Conservation (phyloP, 1,139 yeast genomes). For the Protomyces arabidopsidicola region DNA sequence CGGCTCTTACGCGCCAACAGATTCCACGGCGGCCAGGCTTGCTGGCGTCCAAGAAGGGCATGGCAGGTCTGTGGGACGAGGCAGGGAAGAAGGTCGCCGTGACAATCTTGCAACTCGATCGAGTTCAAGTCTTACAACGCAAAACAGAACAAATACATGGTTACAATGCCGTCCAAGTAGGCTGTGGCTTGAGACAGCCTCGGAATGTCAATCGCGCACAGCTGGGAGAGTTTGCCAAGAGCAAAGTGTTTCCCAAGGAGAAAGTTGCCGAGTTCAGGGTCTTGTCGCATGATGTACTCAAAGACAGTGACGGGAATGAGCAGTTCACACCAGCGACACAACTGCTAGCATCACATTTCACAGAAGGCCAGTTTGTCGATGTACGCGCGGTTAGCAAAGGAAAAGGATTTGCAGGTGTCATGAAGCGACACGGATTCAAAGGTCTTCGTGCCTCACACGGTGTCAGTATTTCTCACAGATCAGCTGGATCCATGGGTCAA, state of each 20-base stretch:
- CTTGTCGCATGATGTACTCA: conserved; percentile 42
- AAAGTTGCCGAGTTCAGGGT: conserved; percentile 65
- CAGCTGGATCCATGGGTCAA: conserved; percentile 96
- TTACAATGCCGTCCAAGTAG: conserved; percentile 79
- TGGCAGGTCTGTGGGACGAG: conserved; percentile 76
- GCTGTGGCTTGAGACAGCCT: conserved; percentile 66
- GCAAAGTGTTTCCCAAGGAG: conserved; percentile 79
- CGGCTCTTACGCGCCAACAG: conserved; percentile 37
- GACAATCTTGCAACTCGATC: conserved; percentile 80
- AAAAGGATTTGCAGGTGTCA: conserved; percentile 97
- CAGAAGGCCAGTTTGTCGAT: conserved; percentile 79
- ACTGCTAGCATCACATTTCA: conserved; percentile 71
- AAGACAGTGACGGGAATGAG: conserved; percentile 55
- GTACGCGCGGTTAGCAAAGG: conserved; percentile 77
- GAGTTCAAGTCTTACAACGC: conserved; percentile 75
- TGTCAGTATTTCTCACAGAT: conserved; percentile 88
- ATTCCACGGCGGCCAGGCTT: conserved; percentile 63
- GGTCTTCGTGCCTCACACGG: conserved; percentile 96
- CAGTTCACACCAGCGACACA: conserved; percentile 3
- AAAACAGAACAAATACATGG: conserved; percentile 70
- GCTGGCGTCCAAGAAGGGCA: conserved; percentile 62
- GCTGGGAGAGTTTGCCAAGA: conserved; percentile 75
- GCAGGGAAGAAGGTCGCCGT: conserved; percentile 58
- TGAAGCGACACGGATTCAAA: conserved; percentile 89
- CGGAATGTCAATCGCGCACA: conserved; percentile 60